Evolutionary conservation across 2,329 filamentous ascomycete species (phyloP).

Genomic region (Fusarium palustre): DNA sequence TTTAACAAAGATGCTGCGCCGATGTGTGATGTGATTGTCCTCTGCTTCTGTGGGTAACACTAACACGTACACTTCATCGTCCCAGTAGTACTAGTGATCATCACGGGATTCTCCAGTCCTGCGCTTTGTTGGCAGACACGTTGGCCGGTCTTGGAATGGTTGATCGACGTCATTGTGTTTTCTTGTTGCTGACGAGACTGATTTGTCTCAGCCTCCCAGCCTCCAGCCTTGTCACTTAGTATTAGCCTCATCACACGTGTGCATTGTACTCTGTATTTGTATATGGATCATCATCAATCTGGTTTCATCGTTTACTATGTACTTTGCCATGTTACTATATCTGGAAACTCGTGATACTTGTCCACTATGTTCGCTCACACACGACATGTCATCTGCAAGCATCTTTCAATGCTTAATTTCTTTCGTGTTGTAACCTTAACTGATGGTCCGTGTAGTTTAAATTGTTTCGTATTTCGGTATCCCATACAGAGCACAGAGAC

Average conservation of each 20-base stretch:
- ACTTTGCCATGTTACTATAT: conserved; percentile 23
- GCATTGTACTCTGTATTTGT: neutral
- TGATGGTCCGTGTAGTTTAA: conserved; percentile 28
- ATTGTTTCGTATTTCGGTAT: conserved; percentile 19
- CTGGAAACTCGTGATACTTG: conserved; percentile 9
- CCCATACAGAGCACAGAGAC: neutral
- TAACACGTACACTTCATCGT: conserved; percentile 19
- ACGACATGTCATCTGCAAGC: conserved; percentile 27
- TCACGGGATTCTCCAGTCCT: conserved; percentile 22
- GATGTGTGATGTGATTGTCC: conserved; percentile 7
- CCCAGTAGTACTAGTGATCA: conserved; percentile 14
- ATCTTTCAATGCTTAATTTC: neutral
- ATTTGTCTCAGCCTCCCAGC: conserved; percentile 37
- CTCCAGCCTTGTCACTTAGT: conserved; percentile 19
- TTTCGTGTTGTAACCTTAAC: conserved; percentile 9
- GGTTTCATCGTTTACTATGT: neutral
- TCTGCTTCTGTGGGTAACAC: conserved; percentile 4
- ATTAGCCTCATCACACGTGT: conserved; percentile 15
- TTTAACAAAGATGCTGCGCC: conserved; percentile 28
- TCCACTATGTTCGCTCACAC: conserved; percentile 11
- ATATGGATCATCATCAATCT: neutral
- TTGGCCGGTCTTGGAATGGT: conserved; percentile 10
- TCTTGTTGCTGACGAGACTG: conserved; percentile 15
- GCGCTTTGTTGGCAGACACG: neutral
- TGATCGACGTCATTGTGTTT: conserved; percentile 33